Base-by-base conservation (phyloP, 2,329 filamentous ascomycete species). In the Davidsoniella virescens region DNA sequence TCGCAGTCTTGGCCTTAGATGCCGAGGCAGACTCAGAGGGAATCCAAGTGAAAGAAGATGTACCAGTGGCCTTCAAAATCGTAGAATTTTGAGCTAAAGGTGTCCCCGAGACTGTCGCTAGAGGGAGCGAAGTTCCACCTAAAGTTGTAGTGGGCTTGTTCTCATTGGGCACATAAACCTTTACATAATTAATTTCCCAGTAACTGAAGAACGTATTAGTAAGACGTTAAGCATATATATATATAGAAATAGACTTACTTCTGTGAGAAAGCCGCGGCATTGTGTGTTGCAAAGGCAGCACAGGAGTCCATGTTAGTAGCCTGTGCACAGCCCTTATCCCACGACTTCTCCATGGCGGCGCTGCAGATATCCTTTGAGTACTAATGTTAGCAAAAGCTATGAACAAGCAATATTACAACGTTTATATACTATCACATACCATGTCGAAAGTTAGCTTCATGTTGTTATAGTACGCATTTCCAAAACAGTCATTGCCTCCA, bases 401-500 rank as follows among this genome's bases (percentile, higher is more conserved):
- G 4, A 41, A 14, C n/a, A 39, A 29, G 5, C 38, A 23, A 46
- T 2, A 9, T 6, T 2, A 7, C 5, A 1, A 5, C 1, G 3
- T 9, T 3, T 6, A 14, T 6, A 23, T 5, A 2, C 4, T 16
- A 26, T 8, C 12, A 58, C 62, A 58, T 45, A 71, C 70, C 41
- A 78, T 87, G 59, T 87, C 79, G 57, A 87, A 73, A 39, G 85
- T 78, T 51, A 93, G 75, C 56, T 76, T 77, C 70, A 88, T 74
- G 47, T 81, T 68, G 49, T 68, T 71, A 64, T 90, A 88, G 57
- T 76, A 73, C 0, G 64, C 62, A 53, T 79, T 68, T 52, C 87
- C 77, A 25, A 86, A 70, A 59, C 87, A 94, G 23, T 59, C 60
- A 12, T 62, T 58, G 2, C 70, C 73, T 1, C 84, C 84, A 16